A percentile compares a stretch with the other conserved stretches of the same genome.
Evolutionary conservation across 2,329 filamentous ascomycete species (phyloP).

Genomic region (Exserohilum turcica): DNA sequence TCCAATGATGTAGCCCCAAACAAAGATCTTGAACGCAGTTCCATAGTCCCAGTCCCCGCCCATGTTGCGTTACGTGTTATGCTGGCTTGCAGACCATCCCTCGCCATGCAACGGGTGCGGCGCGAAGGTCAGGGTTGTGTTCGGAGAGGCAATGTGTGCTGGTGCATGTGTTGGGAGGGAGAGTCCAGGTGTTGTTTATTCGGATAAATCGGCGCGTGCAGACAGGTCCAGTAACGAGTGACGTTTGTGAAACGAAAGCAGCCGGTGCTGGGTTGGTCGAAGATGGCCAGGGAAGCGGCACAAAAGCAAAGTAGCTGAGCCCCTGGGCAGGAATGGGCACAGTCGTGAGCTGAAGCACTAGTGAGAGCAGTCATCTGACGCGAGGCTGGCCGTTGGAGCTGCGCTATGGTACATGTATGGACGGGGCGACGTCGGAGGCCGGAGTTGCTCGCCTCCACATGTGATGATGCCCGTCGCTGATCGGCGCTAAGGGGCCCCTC

Average conservation of each 20-base stretch:
- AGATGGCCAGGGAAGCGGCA: not conserved
- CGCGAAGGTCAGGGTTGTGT: not conserved
- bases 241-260: slow-evolving; percentile 7
- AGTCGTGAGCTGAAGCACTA: slow-evolving; percentile 1
- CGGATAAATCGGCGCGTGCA: slow-evolving; percentile 15
- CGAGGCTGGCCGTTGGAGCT: slow-evolving; percentile 13
- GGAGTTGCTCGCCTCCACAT: slow-evolving; percentile 21
- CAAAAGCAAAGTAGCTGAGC: not conserved
- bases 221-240: slow-evolving; percentile 19
- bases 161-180: not conserved
- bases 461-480: slow-evolving; percentile 18
- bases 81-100: slow-evolving; percentile 22
- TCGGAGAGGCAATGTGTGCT: not conserved
- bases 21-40: slow-evolving; percentile 30
- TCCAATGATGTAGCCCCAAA: slow-evolving; percentile 35
- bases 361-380: slow-evolving; percentile 7
- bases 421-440: slow-evolving; percentile 9
- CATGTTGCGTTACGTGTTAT: slow-evolving; percentile 31
- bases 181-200: slow-evolving; percentile 4
- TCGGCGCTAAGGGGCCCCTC: slow-evolving; percentile 13
- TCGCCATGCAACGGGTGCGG: slow-evolving; percentile 6
- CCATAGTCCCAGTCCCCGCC: slow-evolving; percentile 34
- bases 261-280: not conserved
- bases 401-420: slow-evolving; percentile 2
- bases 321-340: not conserved